These are phyloP conservation scores for Phytophthora lateralis DNA, from an alignment of 352 stramenopile genomes.

Conservation along the genomic window DNA sequence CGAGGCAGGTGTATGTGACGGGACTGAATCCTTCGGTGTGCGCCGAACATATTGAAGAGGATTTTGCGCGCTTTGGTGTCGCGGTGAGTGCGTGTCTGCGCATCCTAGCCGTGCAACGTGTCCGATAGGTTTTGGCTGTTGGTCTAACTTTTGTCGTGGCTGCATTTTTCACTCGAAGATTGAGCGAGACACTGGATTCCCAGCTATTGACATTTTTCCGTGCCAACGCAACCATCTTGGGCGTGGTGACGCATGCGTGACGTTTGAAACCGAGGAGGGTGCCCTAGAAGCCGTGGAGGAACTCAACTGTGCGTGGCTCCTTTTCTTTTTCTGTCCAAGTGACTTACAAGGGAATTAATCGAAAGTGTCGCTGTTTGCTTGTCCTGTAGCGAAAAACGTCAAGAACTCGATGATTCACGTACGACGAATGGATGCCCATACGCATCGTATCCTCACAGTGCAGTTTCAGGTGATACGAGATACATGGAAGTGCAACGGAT, in stretches of 20 bases:
- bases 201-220: constrained; percentile 54
- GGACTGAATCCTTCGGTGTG: constrained; percentile 52
- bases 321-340: neutral
- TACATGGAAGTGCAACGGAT: constrained; percentile 56
- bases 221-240: constrained; percentile 57
- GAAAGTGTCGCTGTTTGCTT: neutral
- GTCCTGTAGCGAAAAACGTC: constrained; percentile 51
- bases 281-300: constrained; percentile 56
- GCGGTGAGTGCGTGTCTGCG: constrained; percentile 34
- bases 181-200: constrained; percentile 51
- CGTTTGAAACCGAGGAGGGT: constrained; percentile 45
- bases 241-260: constrained; percentile 59
- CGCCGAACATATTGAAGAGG: constrained; percentile 53
- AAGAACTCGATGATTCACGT: constrained; percentile 66
- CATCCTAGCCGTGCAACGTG: neutral
- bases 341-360: neutral
- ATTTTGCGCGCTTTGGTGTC: constrained; percentile 63
- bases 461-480: constrained; percentile 51
- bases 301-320: constrained; percentile 44
- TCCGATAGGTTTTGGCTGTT: constrained; percentile 10
- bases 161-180: constrained; percentile 31
- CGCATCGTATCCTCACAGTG: constrained; percentile 48
- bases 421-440: constrained; percentile 48
- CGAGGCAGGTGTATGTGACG: constrained; percentile 61
- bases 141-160: constrained; percentile 7